A percentile compares a stretch with the other conserved stretches of the same genome.
These are phyloP conservation scores for Synchytrium microbalum DNA, from an alignment of 371 early-diverging fungal genomes.

Conservation along the genomic window DNA sequence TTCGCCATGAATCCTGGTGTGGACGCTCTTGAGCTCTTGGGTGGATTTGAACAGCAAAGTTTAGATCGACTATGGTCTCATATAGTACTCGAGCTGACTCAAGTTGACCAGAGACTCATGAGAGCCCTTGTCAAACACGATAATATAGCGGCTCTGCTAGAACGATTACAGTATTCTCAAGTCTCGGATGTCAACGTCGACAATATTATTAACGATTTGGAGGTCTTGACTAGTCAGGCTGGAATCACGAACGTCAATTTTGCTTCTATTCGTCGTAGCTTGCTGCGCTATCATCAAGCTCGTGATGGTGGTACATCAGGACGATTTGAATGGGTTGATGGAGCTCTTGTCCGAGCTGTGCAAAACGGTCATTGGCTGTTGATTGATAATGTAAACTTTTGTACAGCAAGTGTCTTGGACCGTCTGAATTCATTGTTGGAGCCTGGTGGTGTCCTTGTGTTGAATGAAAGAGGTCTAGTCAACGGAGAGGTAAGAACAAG, in stretches of 20 bases:
- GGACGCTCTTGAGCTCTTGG: slow-evolving; percentile 91
- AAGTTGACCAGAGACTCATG: background rate
- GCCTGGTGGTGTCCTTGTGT: slow-evolving; percentile 76
- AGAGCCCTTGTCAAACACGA: background rate
- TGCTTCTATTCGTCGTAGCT: no score
- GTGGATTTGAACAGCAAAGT: slow-evolving; percentile 96
- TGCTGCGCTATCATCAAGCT: background rate
- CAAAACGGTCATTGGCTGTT: slow-evolving; percentile 96
- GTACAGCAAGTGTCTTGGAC: slow-evolving; percentile 92
- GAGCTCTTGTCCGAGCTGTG: slow-evolving; percentile 88
- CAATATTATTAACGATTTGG: background rate
- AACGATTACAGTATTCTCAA: no score
- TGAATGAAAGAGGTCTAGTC: slow-evolving; percentile 85
- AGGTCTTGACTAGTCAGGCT: background rate
- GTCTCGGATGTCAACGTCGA: slow-evolving; percentile 1
- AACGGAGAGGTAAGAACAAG: slow-evolving; percentile 57
- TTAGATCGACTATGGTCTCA: slow-evolving; percentile 42
- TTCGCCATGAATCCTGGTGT: slow-evolving; percentile 91
- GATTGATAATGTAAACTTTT: slow-evolving; percentile 97
- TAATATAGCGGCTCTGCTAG: background rate
- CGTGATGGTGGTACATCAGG: slow-evolving; percentile 11
- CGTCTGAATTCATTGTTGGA: slow-evolving; percentile 91
- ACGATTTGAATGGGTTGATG: slow-evolving; percentile 94
- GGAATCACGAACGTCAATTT: no score
- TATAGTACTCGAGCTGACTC: background rate